Evolutionary conservation across 208 protist species (phyloP).

Genomic region (Angomonas deanei): DNA sequence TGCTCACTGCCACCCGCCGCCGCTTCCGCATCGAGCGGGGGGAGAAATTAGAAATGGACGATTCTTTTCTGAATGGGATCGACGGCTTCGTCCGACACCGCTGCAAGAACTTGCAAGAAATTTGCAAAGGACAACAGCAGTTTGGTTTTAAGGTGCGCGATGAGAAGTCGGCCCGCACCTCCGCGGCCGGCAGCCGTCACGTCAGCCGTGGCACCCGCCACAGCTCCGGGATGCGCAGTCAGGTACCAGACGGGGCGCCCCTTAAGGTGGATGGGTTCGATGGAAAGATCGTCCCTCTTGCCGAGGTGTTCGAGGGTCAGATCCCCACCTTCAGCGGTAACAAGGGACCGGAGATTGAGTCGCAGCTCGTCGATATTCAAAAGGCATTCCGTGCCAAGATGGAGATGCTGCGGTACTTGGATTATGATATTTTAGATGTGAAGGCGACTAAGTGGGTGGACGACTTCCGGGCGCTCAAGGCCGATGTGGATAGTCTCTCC

Average conservation of each 20-base stretch:
- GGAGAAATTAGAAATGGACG: conserved; percentile 90
- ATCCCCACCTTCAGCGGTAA: conserved; percentile 94
- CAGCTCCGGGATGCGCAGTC: background rate
- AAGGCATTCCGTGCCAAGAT: conserved; percentile 90
- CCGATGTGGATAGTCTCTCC: conserved; percentile 95
- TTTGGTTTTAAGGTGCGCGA: conserved; percentile 85
- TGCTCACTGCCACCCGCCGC: conserved; percentile 76
- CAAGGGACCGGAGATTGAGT: conserved; percentile 93
- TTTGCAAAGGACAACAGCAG: conserved; percentile 96
- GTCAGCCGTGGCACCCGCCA: background rate
- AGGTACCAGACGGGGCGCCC: conserved; percentile 19
- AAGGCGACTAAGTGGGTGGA: conserved; percentile 97
- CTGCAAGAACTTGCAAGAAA: conserved; percentile 95
- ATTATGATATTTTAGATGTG: conserved; percentile 97
- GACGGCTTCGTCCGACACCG: conserved; percentile 96
- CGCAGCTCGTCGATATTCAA: conserved; percentile 94
- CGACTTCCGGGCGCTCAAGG: conserved; percentile 95
- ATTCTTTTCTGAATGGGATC: conserved; percentile 95
- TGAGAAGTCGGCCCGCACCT: conserved; percentile 4
- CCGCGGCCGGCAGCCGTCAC: conserved; percentile 10
- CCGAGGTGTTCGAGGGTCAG: conserved; percentile 49
- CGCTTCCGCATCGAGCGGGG: conserved; percentile 77
- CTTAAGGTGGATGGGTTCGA: conserved; percentile 75
- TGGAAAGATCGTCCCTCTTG: conserved; percentile 17
- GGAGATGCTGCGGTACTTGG: conserved; percentile 83